Evolutionary conservation across 805 yeast species (phyloP).

Genomic region (Ogataea neopini): DNA sequence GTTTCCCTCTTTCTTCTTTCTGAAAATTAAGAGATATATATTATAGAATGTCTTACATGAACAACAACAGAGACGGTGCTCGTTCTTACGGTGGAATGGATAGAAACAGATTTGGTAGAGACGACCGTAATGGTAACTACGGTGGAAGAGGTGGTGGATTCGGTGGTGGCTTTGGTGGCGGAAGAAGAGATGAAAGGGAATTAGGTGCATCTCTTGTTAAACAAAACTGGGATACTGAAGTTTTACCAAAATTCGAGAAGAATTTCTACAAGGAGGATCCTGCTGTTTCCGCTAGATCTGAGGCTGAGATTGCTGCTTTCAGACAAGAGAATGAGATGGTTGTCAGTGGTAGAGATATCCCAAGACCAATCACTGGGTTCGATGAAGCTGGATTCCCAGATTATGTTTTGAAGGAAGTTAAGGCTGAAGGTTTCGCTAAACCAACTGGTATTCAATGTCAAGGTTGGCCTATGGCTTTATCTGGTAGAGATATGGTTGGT

Average conservation of each 20-base stretch:
- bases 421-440: constrained; percentile 85
- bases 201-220: constrained; percentile 59
- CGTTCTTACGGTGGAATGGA: constrained; percentile 42
- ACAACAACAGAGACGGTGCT: constrained; percentile 36
- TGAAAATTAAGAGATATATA: constrained; percentile 4
- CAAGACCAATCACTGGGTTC: constrained; percentile 88
- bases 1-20: constrained; percentile 9
- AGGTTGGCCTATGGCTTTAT: constrained; percentile 99
- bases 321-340: constrained; percentile 87
- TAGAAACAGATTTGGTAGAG: constrained; percentile 37
- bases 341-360: constrained; percentile 78
- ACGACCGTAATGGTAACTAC: constrained; percentile 37
- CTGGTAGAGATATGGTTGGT: constrained; percentile 99
- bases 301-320: constrained; percentile 69
- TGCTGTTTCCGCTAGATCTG: constrained; percentile 71
- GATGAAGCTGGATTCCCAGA: constrained; percentile 99
- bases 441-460: constrained; percentile 99
- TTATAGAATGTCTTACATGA: constrained; percentile 43
- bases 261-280: constrained; percentile 90
- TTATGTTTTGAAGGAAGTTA: constrained; percentile 85
- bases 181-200: constrained; percentile 41
- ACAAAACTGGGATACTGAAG: constrained; percentile 79
- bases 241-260: constrained; percentile 88
- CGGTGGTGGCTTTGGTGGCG: constrained; percentile 37
- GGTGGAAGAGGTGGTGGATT: constrained; percentile 29